phyloP scores from a whole-genome alignment of 1,284 basidiomycete genomes.

The Cryptococcus maquisensis region DNA sequence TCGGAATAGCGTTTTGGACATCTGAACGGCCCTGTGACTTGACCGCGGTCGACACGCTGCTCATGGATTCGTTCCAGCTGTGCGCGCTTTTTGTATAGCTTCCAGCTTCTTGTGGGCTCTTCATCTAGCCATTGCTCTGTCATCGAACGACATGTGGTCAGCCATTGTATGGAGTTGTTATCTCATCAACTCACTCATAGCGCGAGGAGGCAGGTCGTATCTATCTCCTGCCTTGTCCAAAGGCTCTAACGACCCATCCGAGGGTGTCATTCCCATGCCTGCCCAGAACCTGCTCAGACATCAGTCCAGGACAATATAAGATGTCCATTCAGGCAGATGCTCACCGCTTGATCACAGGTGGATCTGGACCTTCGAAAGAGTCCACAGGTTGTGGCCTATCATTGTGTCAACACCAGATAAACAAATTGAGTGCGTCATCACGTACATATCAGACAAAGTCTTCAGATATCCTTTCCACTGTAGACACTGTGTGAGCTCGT shows the following conservation, averaged over 20 bases:
- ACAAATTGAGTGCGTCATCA: not conserved
- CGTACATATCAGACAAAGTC: conserved; percentile 28
- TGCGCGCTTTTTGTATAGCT: conserved; percentile 11
- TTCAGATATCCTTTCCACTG: conserved; percentile 38
- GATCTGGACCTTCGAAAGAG: conserved; percentile 12
- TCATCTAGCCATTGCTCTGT: conserved; percentile 21
- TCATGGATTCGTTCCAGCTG: conserved; percentile 5
- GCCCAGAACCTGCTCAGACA: too few relatives aligned
- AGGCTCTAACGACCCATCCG: too few relatives aligned
- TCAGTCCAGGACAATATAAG: not conserved
- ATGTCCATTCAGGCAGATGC: not conserved
- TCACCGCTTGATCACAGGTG: conserved; percentile 15
- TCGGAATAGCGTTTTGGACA: not conserved
- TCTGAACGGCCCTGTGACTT: not conserved
- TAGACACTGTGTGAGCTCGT: not conserved
- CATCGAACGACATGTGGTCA: not conserved
- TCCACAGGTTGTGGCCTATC: conserved; percentile 18
- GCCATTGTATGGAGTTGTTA: not conserved
- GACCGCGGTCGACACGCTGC: too few relatives aligned
- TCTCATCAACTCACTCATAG: not conserved
- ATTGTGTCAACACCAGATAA: not conserved
- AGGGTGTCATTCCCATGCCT: not conserved
- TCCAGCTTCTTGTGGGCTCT: conserved; percentile 4
- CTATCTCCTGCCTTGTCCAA: too few relatives aligned
- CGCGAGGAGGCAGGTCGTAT: not conserved